Conservation (phyloP, 2,329 filamentous ascomycete genomes). For the Colletotrichum musicola region DNA sequence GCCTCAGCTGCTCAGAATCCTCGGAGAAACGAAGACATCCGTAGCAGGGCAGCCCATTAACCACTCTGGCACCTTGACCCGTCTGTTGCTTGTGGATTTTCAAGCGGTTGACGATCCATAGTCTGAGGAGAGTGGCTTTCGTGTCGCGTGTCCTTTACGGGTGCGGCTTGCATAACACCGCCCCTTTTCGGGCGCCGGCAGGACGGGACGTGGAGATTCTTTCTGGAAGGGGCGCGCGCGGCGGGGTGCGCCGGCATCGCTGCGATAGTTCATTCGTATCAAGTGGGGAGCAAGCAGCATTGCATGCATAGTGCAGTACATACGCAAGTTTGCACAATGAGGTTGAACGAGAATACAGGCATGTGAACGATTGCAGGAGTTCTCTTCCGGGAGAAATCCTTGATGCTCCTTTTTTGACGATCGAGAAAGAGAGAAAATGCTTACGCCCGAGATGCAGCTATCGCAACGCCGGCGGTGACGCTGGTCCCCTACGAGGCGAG, state of each 20-base stretch:
- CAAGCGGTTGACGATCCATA: background rate
- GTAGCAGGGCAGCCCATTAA: slow-evolving; percentile 40
- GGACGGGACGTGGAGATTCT: slow-evolving; percentile 26
- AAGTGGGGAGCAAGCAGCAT: background rate
- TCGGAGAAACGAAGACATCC: background rate
- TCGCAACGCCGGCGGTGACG: slow-evolving; percentile 74
- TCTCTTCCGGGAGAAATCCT: background rate
- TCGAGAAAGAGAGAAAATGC: background rate
- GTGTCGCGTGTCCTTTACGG: background rate
- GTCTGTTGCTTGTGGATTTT: background rate
- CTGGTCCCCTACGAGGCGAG: slow-evolving; percentile 86
- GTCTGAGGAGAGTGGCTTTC: background rate
- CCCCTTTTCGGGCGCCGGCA: slow-evolving; percentile 26
- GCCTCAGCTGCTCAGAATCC: slow-evolving; percentile 20
- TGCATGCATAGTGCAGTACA: background rate
- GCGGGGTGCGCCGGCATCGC: slow-evolving; percentile 6
- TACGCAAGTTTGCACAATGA: slow-evolving; percentile 50
- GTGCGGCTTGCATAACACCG: background rate
- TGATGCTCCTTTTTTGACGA: background rate
- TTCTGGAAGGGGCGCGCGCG: background rate
- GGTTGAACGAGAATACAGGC: slow-evolving; percentile 60
- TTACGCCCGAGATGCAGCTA: slow-evolving; percentile 60
- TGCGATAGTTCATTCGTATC: background rate
- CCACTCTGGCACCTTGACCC: slow-evolving; percentile 26
- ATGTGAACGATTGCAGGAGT: slow-evolving; percentile 14